These are phyloP conservation scores for Trifolium subterraneum DNA, from an alignment of 306 rosid species.

Conservation along the genomic window DNA sequence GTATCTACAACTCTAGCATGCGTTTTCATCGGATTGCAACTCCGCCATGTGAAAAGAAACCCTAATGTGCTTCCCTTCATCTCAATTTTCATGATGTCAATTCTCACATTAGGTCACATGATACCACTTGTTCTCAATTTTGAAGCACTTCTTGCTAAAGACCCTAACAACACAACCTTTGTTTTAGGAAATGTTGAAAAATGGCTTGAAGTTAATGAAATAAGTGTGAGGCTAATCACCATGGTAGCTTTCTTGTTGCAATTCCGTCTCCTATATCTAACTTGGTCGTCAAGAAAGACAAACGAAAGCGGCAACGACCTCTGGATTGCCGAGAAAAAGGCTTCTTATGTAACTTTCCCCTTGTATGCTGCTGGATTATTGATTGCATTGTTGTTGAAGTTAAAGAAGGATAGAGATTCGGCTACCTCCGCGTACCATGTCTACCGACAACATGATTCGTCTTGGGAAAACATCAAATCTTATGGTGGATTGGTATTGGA, in stretches of 20 bases:
- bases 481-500: conserved; percentile 55
- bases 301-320: conserved; percentile 32
- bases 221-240: conserved; percentile 51
- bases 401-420: conserved; percentile 3
- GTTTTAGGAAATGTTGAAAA: conserved; percentile 41
- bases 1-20: conserved; percentile 65
- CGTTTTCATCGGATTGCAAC: conserved; percentile 56
- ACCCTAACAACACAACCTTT: neutral
- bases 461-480: conserved; percentile 51
- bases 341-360: conserved; percentile 38
- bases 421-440: neutral
- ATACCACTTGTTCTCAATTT: conserved; percentile 66
- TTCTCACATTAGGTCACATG: conserved; percentile 57
- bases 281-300: conserved; percentile 58
- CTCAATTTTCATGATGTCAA: conserved; percentile 58
- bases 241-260: conserved; percentile 64
- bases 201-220: conserved; percentile 61
- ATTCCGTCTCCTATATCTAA: conserved; percentile 53
- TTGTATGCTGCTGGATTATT: conserved; percentile 47
- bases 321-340: conserved; percentile 53
- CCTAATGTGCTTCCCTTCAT: conserved; percentile 60
- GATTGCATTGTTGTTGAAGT: conserved; percentile 42
- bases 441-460: conserved; percentile 30
- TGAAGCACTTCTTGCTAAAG: conserved; percentile 56
- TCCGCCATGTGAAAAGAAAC: conserved; percentile 59